Evolutionary conservation across 139 green algal genomes (phyloP).

Genomic region (Axilococcus clingmanii): DNA sequence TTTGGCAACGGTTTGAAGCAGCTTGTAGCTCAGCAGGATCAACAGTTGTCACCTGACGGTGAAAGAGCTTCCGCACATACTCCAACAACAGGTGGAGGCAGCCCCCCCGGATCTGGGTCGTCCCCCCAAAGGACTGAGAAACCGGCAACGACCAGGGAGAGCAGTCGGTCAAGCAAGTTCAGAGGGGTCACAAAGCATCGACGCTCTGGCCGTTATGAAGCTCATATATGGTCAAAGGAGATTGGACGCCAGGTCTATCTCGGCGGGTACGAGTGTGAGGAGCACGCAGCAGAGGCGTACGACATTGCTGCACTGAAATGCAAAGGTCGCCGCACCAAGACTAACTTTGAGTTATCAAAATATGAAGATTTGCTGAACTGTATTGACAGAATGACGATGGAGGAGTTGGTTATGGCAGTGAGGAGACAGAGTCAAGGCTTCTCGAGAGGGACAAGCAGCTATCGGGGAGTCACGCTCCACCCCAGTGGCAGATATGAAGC

Average conservation of each 20-base stretch:
- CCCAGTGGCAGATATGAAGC: slow-evolving; percentile 76
- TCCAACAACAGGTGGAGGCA: too few species aligned
- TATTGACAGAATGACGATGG: slow-evolving; percentile 65
- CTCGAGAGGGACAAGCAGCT: slow-evolving; percentile 66
- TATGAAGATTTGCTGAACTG: slow-evolving; percentile 63
- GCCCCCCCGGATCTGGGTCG: not conserved
- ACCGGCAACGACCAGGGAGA: not conserved
- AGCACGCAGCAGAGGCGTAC: slow-evolving; percentile 82
- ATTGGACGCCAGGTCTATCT: slow-evolving; percentile 63
- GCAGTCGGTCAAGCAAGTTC: slow-evolving; percentile 36
- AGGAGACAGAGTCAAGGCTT: slow-evolving; percentile 76
- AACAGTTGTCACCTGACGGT: too few species aligned
- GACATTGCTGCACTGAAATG: slow-evolving; percentile 78
- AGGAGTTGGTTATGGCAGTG: slow-evolving; percentile 89
- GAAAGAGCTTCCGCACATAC: too few species aligned
- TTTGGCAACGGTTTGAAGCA: too few species aligned
- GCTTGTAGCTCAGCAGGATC: too few species aligned
- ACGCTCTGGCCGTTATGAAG: slow-evolving; percentile 44
- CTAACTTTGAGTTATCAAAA: slow-evolving; percentile 56
- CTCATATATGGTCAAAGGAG: slow-evolving; percentile 84
- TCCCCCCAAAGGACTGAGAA: not conserved
- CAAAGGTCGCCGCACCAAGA: slow-evolving; percentile 55
- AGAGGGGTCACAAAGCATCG: slow-evolving; percentile 70
- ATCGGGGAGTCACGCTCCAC: slow-evolving; percentile 76
- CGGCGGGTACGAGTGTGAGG: slow-evolving; percentile 67